A percentile compares a stretch with the other conserved stretches of the same genome.
Evolutionary conservation across 2,329 filamentous ascomycete genomes (phyloP).

Genomic region (Ascochyta koolunga): DNA sequence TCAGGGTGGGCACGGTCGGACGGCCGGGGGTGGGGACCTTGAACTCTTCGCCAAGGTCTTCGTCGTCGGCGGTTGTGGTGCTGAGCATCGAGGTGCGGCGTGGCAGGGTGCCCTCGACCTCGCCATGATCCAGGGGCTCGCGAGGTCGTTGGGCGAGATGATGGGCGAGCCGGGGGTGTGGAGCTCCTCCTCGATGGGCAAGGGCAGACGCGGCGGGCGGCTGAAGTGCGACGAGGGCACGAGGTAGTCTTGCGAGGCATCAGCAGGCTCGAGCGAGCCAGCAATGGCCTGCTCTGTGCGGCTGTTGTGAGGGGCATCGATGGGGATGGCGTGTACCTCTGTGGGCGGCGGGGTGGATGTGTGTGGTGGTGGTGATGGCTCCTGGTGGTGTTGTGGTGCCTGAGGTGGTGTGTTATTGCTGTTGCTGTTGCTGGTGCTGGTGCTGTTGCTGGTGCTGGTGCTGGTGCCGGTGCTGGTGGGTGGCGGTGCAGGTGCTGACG

Average conservation of each 20-base stretch:
- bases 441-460: not conserved
- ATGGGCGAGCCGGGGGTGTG: slow-evolving; percentile 91
- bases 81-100: slow-evolving; percentile 62
- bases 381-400: not conserved
- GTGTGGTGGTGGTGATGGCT: not conserved
- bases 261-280: slow-evolving; percentile 36
- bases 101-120: slow-evolving; percentile 59
- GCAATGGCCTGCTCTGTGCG: slow-evolving; percentile 16
- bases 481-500: slow-evolving; percentile 36
- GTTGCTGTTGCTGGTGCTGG: not conserved
- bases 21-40: slow-evolving; percentile 63
- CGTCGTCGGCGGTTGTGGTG: slow-evolving; percentile 71
- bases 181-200: slow-evolving; percentile 91
- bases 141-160: slow-evolving; percentile 70
- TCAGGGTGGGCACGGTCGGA: slow-evolving; percentile 79
- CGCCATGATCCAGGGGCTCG: slow-evolving; percentile 54
- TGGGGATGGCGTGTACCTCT: slow-evolving; percentile 46
- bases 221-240: slow-evolving; percentile 55
- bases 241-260: slow-evolving; percentile 46
- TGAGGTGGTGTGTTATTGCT: slow-evolving; percentile 24
- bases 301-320: slow-evolving; percentile 28
- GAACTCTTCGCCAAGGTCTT: slow-evolving; percentile 67
- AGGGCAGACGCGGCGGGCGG: slow-evolving; percentile 84
- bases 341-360: slow-evolving; percentile 14
- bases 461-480: slow-evolving; percentile 15